Percentiles rank a stretch among this genome's conserved stretches.
Conservation (phyloP, 2,329 filamentous ascomycete species). For the Xylariaceae sp. region DNA sequence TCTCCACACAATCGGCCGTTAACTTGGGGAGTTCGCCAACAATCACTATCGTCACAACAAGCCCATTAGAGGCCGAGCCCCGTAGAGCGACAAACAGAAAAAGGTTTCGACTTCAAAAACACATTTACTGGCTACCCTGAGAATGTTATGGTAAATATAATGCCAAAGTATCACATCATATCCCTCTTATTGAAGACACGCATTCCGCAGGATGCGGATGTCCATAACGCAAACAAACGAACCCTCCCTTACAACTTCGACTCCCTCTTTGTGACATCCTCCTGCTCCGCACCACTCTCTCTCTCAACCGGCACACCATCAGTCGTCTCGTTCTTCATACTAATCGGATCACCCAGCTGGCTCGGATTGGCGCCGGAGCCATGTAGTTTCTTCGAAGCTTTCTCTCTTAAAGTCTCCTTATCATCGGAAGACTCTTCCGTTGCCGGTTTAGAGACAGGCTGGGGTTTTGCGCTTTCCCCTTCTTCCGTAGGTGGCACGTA, state of each 20-base stretch:
- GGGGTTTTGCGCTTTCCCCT: constrained; percentile 18
- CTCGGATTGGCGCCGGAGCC: constrained; percentile 34
- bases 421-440: not conserved
- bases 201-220: not conserved
- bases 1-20: too few species aligned
- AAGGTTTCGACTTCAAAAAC: too few species aligned
- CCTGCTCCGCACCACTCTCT: constrained; percentile 20
- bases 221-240: too few species aligned
- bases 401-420: constrained; percentile 25
- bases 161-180: too few species aligned
- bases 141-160: too few species aligned
- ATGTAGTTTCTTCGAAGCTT: constrained; percentile 28
- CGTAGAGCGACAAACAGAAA: too few species aligned
- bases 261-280: constrained; percentile 11
- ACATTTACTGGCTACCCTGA: too few species aligned
- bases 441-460: constrained; percentile 3
- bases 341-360: constrained; percentile 39
- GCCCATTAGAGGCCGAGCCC: too few species aligned
- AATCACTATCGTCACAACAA: too few species aligned
- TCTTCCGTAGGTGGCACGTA: constrained; percentile 19
- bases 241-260: constrained; percentile 26
- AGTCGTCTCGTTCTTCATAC: constrained; percentile 38
- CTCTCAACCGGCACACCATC: constrained; percentile 21
- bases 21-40: too few species aligned
- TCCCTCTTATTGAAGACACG: not conserved